Evolutionary conservation across 768 basidiomycete species (phyloP).

Genomic region (Boletus eberwhitei): DNA sequence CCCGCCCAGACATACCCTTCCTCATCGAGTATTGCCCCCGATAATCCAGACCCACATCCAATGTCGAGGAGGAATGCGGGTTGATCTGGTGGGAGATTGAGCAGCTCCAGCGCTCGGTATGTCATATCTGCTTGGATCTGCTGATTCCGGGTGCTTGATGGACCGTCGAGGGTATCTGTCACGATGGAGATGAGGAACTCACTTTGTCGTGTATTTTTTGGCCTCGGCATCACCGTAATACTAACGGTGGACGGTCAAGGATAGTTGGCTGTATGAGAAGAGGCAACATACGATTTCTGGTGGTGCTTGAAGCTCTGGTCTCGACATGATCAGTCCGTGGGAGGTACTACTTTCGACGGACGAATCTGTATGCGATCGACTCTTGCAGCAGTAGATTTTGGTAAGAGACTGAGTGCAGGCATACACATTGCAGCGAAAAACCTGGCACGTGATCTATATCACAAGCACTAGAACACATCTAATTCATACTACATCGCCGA

Average conservation of each 20-base stretch:
- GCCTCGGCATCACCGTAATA: conserved; percentile 97
- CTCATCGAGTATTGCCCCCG: conserved; percentile 94
- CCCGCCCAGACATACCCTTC: conserved; percentile 93
- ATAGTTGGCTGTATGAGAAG: no score
- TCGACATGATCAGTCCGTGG: conserved; percentile 52
- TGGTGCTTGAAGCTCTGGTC: conserved; percentile 85
- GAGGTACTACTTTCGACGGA: neutral
- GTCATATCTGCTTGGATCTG: conserved; percentile 98
- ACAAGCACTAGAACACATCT: neutral
- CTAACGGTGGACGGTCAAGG: conserved; percentile 38
- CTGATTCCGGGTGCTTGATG: conserved; percentile 83
- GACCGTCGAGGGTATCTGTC: conserved; percentile 8
- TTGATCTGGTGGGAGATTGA: conserved; percentile 75
- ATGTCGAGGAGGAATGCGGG: conserved; percentile 90
- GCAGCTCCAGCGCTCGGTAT: conserved; percentile 87
- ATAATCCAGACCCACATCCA: conserved; percentile 95
- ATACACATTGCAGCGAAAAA: neutral
- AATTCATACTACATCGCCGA: conserved; percentile 11
- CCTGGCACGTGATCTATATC: conserved; percentile 25
- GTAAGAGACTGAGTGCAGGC: neutral
- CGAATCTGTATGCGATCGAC: neutral
- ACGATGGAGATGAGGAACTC: conserved; percentile 18
- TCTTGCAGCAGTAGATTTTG: neutral
- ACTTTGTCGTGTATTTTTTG: conserved; percentile 97
- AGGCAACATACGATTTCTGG: conserved; percentile 75